phyloP scores from a whole-genome alignment of 2,329 filamentous ascomycete genomes.

The Hypomyces perniciosus region DNA sequence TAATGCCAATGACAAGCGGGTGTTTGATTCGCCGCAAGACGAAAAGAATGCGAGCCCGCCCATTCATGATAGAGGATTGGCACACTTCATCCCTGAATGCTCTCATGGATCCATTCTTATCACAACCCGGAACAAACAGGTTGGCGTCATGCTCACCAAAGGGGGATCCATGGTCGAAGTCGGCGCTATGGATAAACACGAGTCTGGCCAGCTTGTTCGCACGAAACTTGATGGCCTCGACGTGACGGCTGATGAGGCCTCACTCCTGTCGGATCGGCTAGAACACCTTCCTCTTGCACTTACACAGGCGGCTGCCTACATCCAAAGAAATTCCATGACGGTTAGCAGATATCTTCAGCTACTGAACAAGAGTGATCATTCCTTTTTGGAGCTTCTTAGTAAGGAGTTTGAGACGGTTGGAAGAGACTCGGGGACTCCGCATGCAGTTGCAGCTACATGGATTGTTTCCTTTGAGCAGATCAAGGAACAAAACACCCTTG shows the following conservation, averaged over 20 bases:
- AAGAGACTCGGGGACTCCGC: constrained; percentile 21
- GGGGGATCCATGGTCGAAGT: constrained; percentile 19
- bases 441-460: constrained; percentile 27
- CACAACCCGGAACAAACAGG: constrained; percentile 28
- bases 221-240: constrained; percentile 12
- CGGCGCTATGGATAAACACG: constrained; percentile 21
- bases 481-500: constrained; percentile 18
- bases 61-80: neutral
- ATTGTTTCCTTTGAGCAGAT: constrained; percentile 28
- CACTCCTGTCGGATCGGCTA: constrained; percentile 20
- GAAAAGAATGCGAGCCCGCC: neutral
- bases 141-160: constrained; percentile 17
- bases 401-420: constrained; percentile 25
- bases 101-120: constrained; percentile 25
- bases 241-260: constrained; percentile 6
- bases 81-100: constrained; percentile 23
- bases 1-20: constrained; percentile 14
- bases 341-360: constrained; percentile 24
- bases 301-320: constrained; percentile 29
- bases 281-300: constrained; percentile 30
- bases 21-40: neutral
- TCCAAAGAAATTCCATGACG: constrained; percentile 23
- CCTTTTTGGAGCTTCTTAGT: constrained; percentile 21
- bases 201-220: constrained; percentile 22
- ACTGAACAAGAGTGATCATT: constrained; percentile 20